Evolutionary conservation across 176 grass and related monocot genomes (phyloP), one percentile per base, ranked within the genome.

Genomic region (Oryza meridionalis): DNA sequence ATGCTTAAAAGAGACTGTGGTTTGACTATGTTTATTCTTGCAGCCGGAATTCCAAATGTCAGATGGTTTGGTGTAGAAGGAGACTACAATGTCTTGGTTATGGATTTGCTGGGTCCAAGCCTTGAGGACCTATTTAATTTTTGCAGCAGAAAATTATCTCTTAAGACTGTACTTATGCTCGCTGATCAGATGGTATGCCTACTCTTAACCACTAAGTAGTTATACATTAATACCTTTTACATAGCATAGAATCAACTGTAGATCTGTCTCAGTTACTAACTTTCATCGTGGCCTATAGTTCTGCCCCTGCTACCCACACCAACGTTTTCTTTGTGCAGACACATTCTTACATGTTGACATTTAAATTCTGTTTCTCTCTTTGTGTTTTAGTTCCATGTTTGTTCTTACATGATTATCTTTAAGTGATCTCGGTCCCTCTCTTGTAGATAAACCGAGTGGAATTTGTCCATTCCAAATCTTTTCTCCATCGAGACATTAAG

Each of bases 131-230:
- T 99, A 43, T 99, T 99, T 81, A 99, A 99, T 74, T 99, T 99
- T 80, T 99, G 97, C 77, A 99, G 88, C 86, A 90, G 97, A 82
- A 99, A 99, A 82, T 72, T 99, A 44, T 96, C 97, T 80, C 82
- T 99, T 53, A 99, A 99, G 86, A 96, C 93, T 84, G 97, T 94
- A 78, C 91, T 99, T 72, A 99, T 99, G 97, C 97, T 99, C 4
- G 91, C 97, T 16, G 93, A 99, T 89, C 97, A 99, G 89, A 99
- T 99, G 97, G 93, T 99, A 89, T 2, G 43, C 11, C 17, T 11
- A 15, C 25, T 43, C 24, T 32, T 24, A n/a, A 69, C 38, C 10
- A 16, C 38, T 19, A 31, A 51, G 44, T 46, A 45, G 64, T 16
- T 21, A 11, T 37, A 47, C 29, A 79, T 75, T 63, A n/a, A n/a